Evolutionary conservation across 2,329 filamentous ascomycete species (phyloP).

Genomic region (Phialophora tarda): DNA sequence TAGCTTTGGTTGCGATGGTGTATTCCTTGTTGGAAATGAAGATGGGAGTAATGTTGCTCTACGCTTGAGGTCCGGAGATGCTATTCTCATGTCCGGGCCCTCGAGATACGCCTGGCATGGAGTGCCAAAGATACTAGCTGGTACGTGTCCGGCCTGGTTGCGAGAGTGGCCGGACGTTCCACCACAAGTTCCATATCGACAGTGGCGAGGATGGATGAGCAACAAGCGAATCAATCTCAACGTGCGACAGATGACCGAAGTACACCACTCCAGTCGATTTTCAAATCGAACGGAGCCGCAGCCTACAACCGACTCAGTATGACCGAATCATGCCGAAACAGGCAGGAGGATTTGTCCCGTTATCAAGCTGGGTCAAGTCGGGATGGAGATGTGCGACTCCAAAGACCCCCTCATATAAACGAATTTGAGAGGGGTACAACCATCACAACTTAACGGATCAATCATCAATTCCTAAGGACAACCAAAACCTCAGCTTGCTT

Average conservation of each 20-base stretch:
- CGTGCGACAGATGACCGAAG: constrained; percentile 75
- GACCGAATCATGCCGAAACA: constrained; percentile 18
- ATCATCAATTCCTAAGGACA: neutral
- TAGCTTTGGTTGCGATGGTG: constrained; percentile 84
- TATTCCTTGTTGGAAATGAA: constrained; percentile 82
- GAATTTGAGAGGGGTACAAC: neutral
- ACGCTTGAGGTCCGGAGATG: constrained; percentile 81
- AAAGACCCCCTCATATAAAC: neutral
- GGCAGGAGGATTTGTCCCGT: constrained; percentile 24
- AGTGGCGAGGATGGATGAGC: constrained; percentile 86
- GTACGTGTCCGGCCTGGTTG: constrained; percentile 78
- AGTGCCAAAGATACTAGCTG: constrained; percentile 81
- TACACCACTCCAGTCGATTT: neutral
- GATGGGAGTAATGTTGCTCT: constrained; percentile 56
- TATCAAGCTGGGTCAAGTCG: constrained; percentile 12
- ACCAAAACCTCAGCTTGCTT: neutral
- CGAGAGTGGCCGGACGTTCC: constrained; percentile 72
- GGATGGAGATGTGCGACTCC: constrained; percentile 27
- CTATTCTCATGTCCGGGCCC: constrained; percentile 82
- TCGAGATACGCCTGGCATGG: constrained; percentile 94
- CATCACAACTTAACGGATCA: neutral
- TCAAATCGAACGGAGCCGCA: neutral
- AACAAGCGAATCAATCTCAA: constrained; percentile 91
- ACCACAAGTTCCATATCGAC: constrained; percentile 56
- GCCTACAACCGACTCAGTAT: neutral